Evolutionary conservation across 2,329 filamentous ascomycete species (phyloP), one percentile per base, ranked within the genome.

Genomic region (Parafenestella ontariensis): DNA sequence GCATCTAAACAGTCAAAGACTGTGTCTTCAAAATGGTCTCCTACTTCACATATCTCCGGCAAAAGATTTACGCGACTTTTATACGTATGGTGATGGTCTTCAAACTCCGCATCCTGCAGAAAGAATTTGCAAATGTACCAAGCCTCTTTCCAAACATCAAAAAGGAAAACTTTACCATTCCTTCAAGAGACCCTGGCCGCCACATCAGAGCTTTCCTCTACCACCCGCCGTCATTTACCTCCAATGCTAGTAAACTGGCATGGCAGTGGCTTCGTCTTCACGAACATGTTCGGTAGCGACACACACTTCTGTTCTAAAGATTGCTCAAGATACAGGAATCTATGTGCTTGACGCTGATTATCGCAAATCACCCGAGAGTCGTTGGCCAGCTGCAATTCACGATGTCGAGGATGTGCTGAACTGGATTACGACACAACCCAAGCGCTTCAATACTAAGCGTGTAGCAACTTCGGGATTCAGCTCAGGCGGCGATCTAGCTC

Each of bases 391-490:
- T 1, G 66, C 76, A 1, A 57, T 76, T 6, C 49, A 79, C 7
- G 76, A 79, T 54, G 68, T 66, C 4, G 67, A 70, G 49, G 74
- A 78, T 46, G 65, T 63, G 3, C 46, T 78, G 13, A 56, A 46
- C n/a, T 76, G 66, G 59, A 67, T 77, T 0, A 64, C 65, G 3
- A 49, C 58, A 2, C 73, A 70, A 15, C 69, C 69, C 0, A 58
- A 70, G 1, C 17, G 47, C 0, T 79, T 72, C 60, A 69, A 79
- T 36, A 3, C 18, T 2, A 46, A 53, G 0, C 60, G 58, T 3
- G 44, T 80, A 11, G 66, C 69, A 0, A 50, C 79, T 1, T 72
- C 68, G 1, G 78, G 78, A 8, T 80, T 79, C 59, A 78, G 75
- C 39, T 73, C 78, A 0, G 78, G 78, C 2, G 78, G 47, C 0